These are phyloP conservation scores for Kodamaea laetipori DNA, from an alignment of 805 yeast genomes.

Conservation along the genomic window DNA sequence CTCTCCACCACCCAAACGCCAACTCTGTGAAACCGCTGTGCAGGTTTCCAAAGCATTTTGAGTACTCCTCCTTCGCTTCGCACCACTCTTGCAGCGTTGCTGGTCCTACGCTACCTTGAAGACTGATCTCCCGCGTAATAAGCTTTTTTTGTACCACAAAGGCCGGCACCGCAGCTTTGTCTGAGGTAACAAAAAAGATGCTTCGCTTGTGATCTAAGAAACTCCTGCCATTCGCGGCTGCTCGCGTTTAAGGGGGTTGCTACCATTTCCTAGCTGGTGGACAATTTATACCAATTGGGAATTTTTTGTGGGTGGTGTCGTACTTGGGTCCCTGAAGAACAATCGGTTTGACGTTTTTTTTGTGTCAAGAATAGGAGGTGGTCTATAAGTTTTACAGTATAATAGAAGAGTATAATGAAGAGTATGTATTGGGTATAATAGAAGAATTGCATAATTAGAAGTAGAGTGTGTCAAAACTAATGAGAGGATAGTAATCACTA, in stretches of 20 bases:
- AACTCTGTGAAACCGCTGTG: neutral
- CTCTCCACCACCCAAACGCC: too few relatives aligned
- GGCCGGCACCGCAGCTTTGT: neutral
- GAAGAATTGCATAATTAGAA: too few relatives aligned
- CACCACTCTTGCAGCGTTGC: slow-evolving; percentile 3
- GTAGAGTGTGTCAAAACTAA: too few relatives aligned
- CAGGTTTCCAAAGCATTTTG: neutral
- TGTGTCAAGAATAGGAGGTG: too few relatives aligned
- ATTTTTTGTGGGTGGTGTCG: neutral
- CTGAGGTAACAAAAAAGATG: neutral
- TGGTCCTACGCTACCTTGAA: slow-evolving; percentile 1
- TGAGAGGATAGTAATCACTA: too few relatives aligned
- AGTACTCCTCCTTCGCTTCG: neutral
- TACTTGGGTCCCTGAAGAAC: slow-evolving; percentile 1
- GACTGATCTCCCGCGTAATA: neutral
- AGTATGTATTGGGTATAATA: too few relatives aligned
- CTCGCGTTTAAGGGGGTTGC: slow-evolving; percentile 10
- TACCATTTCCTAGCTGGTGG: slow-evolving; percentile 1
- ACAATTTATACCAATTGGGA: slow-evolving; percentile 13
- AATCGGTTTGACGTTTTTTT: neutral
- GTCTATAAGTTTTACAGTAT: too few relatives aligned
- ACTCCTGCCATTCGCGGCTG: slow-evolving; percentile 6
- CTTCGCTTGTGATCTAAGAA: neutral
- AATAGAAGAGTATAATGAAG: too few relatives aligned
- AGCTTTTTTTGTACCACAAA: slow-evolving; percentile 5